Percentiles rank a stretch among this genome's conserved stretches.
Conservation (phyloP, 768 basidiomycete genomes). For the Hygrophorus pudorinus region DNA sequence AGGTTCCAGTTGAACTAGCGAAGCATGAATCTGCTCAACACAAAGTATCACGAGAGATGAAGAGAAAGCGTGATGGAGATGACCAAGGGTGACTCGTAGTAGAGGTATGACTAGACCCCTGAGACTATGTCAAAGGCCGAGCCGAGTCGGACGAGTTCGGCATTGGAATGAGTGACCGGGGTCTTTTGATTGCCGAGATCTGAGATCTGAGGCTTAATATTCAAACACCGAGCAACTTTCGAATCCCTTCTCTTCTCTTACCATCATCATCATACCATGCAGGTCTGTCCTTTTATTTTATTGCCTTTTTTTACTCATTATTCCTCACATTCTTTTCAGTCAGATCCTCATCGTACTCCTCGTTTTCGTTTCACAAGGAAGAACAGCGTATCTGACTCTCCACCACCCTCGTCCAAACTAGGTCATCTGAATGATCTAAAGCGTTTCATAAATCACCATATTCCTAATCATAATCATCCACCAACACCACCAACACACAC, state of each 20-base stretch:
- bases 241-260: too few species aligned
- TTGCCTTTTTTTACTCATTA: too few species aligned
- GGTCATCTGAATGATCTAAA: slow-evolving; percentile 32
- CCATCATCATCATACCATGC: too few species aligned
- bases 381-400: slow-evolving; percentile 5
- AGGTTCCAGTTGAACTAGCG: slow-evolving; percentile 79
- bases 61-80: slow-evolving; percentile 81
- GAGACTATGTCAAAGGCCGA: too few species aligned
- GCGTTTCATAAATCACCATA: slow-evolving; percentile 86
- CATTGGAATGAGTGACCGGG: too few species aligned
- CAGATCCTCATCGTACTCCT: neutral
- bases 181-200: too few species aligned
- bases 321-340: neutral
- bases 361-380: neutral
- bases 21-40: slow-evolving; percentile 90
- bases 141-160: too few species aligned
- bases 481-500: too few species aligned
- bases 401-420: slow-evolving; percentile 30
- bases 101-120: too few species aligned
- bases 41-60: slow-evolving; percentile 89
- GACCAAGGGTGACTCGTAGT: slow-evolving; percentile 40
- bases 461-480: slow-evolving; percentile 22
- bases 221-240: too few species aligned
- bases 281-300: too few species aligned
- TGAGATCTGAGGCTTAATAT: too few species aligned